Conservation (phyloP, 192 early-diverging fungal species). For the Coemansia javaensis region DNA sequence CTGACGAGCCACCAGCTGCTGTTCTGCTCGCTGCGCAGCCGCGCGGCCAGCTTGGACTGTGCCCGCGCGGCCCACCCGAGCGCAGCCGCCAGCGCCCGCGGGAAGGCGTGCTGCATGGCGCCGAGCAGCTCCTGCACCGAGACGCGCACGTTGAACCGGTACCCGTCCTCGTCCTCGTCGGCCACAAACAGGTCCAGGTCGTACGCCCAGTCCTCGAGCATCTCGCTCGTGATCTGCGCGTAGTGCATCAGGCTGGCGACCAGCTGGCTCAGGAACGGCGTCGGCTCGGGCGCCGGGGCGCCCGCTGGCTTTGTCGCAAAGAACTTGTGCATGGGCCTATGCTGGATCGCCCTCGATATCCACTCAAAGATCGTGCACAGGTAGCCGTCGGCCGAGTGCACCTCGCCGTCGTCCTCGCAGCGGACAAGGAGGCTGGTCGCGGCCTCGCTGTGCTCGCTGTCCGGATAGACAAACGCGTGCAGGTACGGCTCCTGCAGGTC, state of each 20-base stretch:
- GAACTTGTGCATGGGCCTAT: slow-evolving; percentile 27
- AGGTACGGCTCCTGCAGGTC: slow-evolving; percentile 32
- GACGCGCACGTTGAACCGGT: slow-evolving; percentile 81
- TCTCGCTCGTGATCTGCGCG: slow-evolving; percentile 77
- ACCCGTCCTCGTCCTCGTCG: slow-evolving; percentile 86
- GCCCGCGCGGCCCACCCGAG: slow-evolving; percentile 52
- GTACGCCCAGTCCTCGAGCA: slow-evolving; percentile 70
- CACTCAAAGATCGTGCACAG: slow-evolving; percentile 43
- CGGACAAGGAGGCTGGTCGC: slow-evolving; percentile 28
- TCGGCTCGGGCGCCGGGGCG: slow-evolving; percentile 4
- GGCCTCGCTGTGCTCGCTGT: slow-evolving; percentile 33
- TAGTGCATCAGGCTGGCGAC: slow-evolving; percentile 60
- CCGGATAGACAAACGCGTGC: slow-evolving; percentile 40
- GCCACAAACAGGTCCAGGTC: slow-evolving; percentile 87
- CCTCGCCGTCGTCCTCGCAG: slow-evolving; percentile 33
- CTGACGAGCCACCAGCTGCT: slow-evolving; percentile 79
- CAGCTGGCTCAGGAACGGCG: slow-evolving; percentile 55
- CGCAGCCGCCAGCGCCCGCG: slow-evolving; percentile 49
- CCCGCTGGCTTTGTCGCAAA: slow-evolving; percentile 14
- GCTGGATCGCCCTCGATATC: slow-evolving; percentile 29
- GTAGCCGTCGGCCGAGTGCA: slow-evolving; percentile 26
- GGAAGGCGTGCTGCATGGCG: slow-evolving; percentile 51
- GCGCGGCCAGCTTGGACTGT: slow-evolving; percentile 50
- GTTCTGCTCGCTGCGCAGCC: slow-evolving; percentile 50
- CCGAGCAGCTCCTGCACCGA: slow-evolving; percentile 74